Conservation (phyloP, 148 eudicot genomes). For the Arctostaphylos glauca region DNA sequence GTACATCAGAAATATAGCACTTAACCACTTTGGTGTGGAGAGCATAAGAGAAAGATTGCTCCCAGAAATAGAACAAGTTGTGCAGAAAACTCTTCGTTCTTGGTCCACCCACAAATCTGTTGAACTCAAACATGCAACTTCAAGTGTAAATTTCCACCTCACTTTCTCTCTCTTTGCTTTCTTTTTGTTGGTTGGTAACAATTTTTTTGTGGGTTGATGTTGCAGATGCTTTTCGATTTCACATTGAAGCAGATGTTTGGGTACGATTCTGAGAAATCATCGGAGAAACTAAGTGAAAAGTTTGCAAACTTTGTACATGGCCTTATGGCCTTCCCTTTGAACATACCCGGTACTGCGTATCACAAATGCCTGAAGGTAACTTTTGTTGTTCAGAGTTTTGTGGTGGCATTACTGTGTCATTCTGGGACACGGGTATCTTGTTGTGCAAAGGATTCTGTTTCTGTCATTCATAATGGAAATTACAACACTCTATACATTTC, state of each 20-base stretch:
- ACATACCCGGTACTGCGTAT: conserved; percentile 35
- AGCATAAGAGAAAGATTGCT: neutral
- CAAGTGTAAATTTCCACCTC: neutral
- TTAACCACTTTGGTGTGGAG: conserved; percentile 3
- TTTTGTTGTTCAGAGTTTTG: too few species aligned
- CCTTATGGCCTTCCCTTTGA: conserved; percentile 30
- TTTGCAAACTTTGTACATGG: conserved; percentile 27
- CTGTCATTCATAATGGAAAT: neutral
- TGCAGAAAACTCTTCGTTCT: neutral
- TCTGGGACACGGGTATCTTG: too few species aligned
- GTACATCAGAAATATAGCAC: conserved; percentile 9
- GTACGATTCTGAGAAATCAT: conserved; percentile 4
- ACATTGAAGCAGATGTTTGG: conserved; percentile 10
- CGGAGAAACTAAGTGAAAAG: conserved; percentile 24
- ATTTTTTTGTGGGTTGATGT: neutral
- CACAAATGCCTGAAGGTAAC: conserved; percentile 35
- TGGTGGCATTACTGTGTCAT: neutral
- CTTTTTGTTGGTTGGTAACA: neutral
- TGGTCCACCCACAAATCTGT: neutral
- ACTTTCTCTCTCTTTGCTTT: neutral
- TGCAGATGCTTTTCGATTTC: conserved; percentile 7
- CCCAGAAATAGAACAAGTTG: neutral
- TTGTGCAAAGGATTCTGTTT: too few species aligned
- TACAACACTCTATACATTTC: neutral
- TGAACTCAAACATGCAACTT: neutral